Base-by-base conservation (phyloP, 495 filamentous ascomycete genomes). In the Penicillium verhagenii region DNA sequence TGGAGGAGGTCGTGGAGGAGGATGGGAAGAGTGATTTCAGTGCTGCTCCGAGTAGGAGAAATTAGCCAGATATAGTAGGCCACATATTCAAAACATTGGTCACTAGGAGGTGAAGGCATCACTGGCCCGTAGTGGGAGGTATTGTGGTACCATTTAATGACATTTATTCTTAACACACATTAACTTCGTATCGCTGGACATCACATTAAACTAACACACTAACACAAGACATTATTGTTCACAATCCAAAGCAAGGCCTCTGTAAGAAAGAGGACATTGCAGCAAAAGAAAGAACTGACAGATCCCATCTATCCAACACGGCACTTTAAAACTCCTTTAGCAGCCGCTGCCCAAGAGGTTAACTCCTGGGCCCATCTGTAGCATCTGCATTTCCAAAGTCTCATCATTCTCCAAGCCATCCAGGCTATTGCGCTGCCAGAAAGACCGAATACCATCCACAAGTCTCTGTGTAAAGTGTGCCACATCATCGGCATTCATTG, bases 391-490 rank as follows among this genome's bases (percentile, higher is more conserved):
- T 9, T 59, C 57, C 21, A 60, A 19, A 31, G 47, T 35, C 45
- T 74, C 73, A 25, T 78, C 73, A 46, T 72, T 72, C 64, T 90
- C 84, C 57, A 96, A 74, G 37, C 85, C 84, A 61, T 80, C 79
- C 35, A 80, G 71, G 29, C 81, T 72, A 72, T 84, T 88, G 56
- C 89, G 79, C 56, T 77, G 71, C 87, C 89, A 96, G 66, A 96
- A 96, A 19, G 72, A 75, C 47, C 81, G 74, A 42, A 89, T 79
- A 0, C 86, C 92, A 16, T 83, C 75, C 3, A 81, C 82, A 60
- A 95, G 83, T 50, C 87, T 66, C 58, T 78, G 63, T 6, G 81
- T 85, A 43, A 82, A 79, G 11, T 61, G 56, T 19, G 72, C 76
- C 20, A 96, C 76, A 40, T 87, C 83, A 4, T 88, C 84, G 49